Evolutionary conservation across 1,139 yeast genomes (phyloP), one percentile per base, ranked within the genome.

Genomic region (Blastobotrys serpentis): DNA sequence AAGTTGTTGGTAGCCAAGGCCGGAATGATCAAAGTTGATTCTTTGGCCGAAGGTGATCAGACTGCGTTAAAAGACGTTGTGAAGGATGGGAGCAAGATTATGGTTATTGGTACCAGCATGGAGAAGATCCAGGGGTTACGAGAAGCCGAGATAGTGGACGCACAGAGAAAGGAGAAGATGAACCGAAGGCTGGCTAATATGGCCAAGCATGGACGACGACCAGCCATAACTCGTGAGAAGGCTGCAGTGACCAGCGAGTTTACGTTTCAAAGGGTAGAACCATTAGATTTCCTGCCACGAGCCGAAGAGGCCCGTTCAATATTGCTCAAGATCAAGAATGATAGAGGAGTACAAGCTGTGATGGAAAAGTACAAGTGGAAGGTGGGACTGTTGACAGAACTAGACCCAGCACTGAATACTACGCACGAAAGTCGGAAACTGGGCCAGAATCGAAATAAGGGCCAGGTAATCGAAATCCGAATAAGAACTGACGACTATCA

Each of bases 381-480:
- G 4, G 71, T 71, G 3, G 70, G 70, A 0, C 53, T 64, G 3
- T 53, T 71, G 33, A 64, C 72, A 0, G 75, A 71, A 50, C 60
- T 71, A 21, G 75, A 71, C 44, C 75, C 75, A 0, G 63, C 69
- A 1, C 52, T 64, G 14, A 65, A 67, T 51, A 69, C 74, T 2
- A 52, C 62, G 11, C 65, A 58, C 30, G 59, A 59, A 22, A 50
- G 53, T 17, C 47, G 62, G 39, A 46, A 58, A 11, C 57, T 71
- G 22, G 75, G 75, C 1, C 58, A 67, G 13, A 71, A 71, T 51
- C 55, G 64, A 36, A 65, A 66, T 52, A 54, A 51, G 41, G 75
- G 75, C n/a, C 61, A 64, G 49, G 61, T 58, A 25, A 71, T 71
- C 37, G 63, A 65, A 47, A 59, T 71, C 40, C 62, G 75, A 8